A percentile compares a stretch with the other conserved stretches of the same genome.
phyloP scores from a whole-genome alignment of 2,329 filamentous ascomycete genomes.

The Amauroascus niger region DNA sequence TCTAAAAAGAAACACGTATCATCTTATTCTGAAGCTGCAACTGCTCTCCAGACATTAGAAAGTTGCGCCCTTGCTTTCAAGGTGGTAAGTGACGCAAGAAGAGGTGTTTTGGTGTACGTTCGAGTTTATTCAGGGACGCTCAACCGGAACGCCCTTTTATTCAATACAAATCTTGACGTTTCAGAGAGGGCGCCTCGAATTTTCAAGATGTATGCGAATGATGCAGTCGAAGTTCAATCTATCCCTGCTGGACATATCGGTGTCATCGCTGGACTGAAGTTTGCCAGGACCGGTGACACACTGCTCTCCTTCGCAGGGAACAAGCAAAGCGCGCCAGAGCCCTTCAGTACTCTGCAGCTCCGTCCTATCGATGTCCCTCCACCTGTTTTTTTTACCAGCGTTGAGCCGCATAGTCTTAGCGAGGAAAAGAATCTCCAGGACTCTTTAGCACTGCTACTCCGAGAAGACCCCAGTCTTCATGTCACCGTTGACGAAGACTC shows the following conservation, averaged over 20 bases:
- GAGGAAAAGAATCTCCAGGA: conserved; percentile 72
- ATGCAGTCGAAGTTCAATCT: conserved; percentile 71
- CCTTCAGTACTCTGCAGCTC: conserved; percentile 66
- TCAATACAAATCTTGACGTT: conserved; percentile 75
- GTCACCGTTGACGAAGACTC: conserved; percentile 79
- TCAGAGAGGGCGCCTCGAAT: conserved; percentile 72
- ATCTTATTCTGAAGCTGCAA: conserved; percentile 38
- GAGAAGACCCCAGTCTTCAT: conserved; percentile 87
- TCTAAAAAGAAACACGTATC: conserved; percentile 35
- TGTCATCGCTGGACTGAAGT: conserved; percentile 80
- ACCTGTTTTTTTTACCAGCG: conserved; percentile 90
- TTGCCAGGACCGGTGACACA: conserved; percentile 88
- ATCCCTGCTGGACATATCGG: conserved; percentile 86
- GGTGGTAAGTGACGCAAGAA: conserved; percentile 76
- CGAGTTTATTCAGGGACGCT: conserved; percentile 81
- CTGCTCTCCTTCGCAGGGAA: conserved; percentile 62
- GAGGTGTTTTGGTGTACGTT: conserved; percentile 83
- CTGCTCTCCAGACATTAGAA: conserved; percentile 52
- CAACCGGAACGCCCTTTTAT: conserved; percentile 62
- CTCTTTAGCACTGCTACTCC: conserved; percentile 64
- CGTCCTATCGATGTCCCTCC: conserved; percentile 82
- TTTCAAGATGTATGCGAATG: conserved; percentile 79
- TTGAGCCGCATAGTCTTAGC: conserved; percentile 67
- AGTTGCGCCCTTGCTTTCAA: conserved; percentile 74
- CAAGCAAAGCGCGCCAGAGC: conserved; percentile 56